phyloP scores from a whole-genome alignment of 1,139 yeast species.

The Lodderomyces metapsilosis region DNA sequence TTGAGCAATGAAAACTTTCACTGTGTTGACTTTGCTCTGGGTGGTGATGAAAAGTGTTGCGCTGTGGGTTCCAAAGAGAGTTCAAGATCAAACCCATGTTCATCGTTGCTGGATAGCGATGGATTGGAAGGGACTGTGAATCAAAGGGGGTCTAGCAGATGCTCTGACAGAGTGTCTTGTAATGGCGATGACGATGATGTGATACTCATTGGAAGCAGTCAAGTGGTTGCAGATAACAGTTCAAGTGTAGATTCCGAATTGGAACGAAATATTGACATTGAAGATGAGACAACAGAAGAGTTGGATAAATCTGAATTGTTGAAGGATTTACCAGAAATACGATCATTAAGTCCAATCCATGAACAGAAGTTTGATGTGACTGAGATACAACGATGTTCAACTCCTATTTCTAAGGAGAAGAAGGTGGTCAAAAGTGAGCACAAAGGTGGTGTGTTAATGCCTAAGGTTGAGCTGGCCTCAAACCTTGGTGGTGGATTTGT shows the following conservation, averaged over 20 bases:
- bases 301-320: constrained; percentile 10
- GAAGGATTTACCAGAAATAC: not conserved
- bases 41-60: not conserved
- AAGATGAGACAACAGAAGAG: constrained; percentile 9
- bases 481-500: not conserved
- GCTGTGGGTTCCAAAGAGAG: not conserved
- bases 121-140: not conserved
- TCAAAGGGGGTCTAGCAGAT: not conserved
- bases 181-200: constrained; percentile 9
- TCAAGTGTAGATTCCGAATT: constrained; percentile 2
- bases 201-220: not conserved
- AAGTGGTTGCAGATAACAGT: not conserved
- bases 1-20: constrained; percentile 14
- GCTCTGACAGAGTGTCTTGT: no score
- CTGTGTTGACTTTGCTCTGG: constrained; percentile 10
- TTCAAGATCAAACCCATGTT: not conserved
- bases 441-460: not conserved
- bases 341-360: constrained; percentile 4
- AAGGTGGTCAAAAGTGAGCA: not conserved
- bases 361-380: constrained; percentile 2
- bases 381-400: constrained; percentile 5
- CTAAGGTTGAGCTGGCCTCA: constrained; percentile 2
- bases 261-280: constrained; percentile 9
- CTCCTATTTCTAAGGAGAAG: not conserved
- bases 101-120: not conserved